Conservation (phyloP, 1,139 yeast species). For the Hyphopichia wangnamkhiaoensis region DNA sequence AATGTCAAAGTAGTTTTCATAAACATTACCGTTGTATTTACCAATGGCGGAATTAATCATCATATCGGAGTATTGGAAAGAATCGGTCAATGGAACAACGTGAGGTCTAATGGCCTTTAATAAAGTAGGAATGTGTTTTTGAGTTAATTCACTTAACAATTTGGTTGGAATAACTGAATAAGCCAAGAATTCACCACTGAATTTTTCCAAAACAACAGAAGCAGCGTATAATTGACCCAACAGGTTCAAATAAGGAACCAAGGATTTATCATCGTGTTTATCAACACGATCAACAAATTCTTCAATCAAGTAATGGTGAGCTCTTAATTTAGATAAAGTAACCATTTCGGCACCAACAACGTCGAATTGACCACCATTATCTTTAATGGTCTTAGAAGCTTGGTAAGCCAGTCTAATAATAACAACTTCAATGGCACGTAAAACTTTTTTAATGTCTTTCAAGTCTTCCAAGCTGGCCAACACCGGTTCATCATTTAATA, state of each 20-base stretch:
- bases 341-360: constrained; percentile 61
- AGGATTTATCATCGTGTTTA: constrained; percentile 19
- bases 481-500: constrained; percentile 26
- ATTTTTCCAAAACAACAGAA: constrained; percentile 35
- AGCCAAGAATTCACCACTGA: constrained; percentile 43
- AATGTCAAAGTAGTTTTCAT: constrained; percentile 45
- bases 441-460: constrained; percentile 31
- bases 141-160: constrained; percentile 34
- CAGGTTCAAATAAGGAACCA: constrained; percentile 25
- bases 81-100: constrained; percentile 46
- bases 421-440: constrained; percentile 43
- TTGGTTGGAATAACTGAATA: constrained; percentile 34
- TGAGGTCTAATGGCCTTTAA: constrained; percentile 45
- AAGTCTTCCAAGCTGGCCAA: constrained; percentile 31
- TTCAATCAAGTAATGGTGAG: constrained; percentile 37
- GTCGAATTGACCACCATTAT: constrained; percentile 38
- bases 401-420: constrained; percentile 41
- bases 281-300: constrained; percentile 31
- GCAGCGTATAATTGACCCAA: constrained; percentile 32
- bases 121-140: constrained; percentile 33
- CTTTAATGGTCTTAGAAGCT: constrained; percentile 31
- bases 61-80: constrained; percentile 51
- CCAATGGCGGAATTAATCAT: constrained; percentile 46
- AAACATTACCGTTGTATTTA: constrained; percentile 46
- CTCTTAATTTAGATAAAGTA: constrained; percentile 55